Evolutionary conservation across 371 early-diverging fungal genomes (phyloP).

Genomic region (Rhizopus sp.): DNA sequence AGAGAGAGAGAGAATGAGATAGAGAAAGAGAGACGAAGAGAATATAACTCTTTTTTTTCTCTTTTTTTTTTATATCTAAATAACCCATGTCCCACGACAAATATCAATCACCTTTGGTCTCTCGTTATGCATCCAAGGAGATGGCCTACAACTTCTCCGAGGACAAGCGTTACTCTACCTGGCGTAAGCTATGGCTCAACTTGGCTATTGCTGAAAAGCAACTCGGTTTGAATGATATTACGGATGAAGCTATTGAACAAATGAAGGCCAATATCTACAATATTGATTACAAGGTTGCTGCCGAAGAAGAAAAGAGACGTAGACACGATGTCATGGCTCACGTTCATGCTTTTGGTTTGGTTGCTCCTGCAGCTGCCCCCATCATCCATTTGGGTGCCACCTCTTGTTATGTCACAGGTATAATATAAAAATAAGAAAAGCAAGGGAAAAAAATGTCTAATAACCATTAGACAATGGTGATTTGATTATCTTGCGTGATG

Average conservation of each 20-base stretch:
- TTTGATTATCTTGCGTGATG: constrained; percentile 93
- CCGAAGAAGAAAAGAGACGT: constrained; percentile 90
- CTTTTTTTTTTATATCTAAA: not conserved
- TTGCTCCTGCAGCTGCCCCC: constrained; percentile 88
- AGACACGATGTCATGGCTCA: constrained; percentile 99
- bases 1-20: no score
- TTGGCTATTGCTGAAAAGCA: constrained; percentile 93
- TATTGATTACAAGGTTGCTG: constrained; percentile 91
- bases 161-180: constrained; percentile 91
- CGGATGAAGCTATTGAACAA: constrained; percentile 84
- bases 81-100: constrained; percentile 56
- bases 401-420: constrained; percentile 92
- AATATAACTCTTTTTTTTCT: constrained; percentile 6
- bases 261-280: constrained; percentile 87
- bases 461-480: constrained; percentile 84
- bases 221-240: constrained; percentile 87
- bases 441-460: not conserved
- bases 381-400: constrained; percentile 98
- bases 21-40: no score
- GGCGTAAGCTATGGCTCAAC: constrained; percentile 94
- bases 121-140: constrained; percentile 96
- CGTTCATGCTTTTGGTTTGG: constrained; percentile 95
- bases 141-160: constrained; percentile 97
- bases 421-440: not conserved
- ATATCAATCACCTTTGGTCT: constrained; percentile 93